phyloP scores from a whole-genome alignment of 2,329 filamentous ascomycete genomes.

The Aspergillus pseudonomiae region DNA sequence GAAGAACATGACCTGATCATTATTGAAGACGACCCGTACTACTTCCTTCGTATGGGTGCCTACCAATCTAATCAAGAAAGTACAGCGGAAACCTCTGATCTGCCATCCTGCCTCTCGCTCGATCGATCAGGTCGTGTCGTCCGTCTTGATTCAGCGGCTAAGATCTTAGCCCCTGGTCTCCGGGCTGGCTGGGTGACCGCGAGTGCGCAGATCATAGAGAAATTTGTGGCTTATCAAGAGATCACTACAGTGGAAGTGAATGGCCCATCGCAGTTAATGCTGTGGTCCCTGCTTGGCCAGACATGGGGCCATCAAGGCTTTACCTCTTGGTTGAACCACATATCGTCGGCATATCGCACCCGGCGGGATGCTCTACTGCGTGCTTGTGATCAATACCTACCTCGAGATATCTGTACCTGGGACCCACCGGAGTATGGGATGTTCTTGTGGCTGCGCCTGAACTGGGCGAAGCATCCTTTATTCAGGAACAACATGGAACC shows the following conservation, averaged over 20 bases:
- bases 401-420: background rate
- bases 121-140: background rate
- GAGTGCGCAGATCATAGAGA: background rate
- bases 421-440: background rate
- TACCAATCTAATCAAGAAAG: background rate
- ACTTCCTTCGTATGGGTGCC: background rate
- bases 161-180: background rate
- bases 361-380: background rate
- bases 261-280: background rate
- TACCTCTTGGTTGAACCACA: background rate
- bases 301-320: background rate
- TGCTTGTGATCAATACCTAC: background rate
- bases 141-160: background rate
- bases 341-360: background rate
- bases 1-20: background rate
- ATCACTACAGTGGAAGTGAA: background rate
- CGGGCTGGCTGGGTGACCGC: background rate
- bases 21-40: background rate
- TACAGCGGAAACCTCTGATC: background rate
- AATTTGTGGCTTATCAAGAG: background rate
- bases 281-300: background rate
- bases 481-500: background rate
- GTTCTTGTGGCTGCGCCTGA: background rate
- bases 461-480: background rate
- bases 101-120: background rate